Evolutionary conservation across 352 stramenopile species (phyloP).

Genomic region (Phytophthora europaea): DNA sequence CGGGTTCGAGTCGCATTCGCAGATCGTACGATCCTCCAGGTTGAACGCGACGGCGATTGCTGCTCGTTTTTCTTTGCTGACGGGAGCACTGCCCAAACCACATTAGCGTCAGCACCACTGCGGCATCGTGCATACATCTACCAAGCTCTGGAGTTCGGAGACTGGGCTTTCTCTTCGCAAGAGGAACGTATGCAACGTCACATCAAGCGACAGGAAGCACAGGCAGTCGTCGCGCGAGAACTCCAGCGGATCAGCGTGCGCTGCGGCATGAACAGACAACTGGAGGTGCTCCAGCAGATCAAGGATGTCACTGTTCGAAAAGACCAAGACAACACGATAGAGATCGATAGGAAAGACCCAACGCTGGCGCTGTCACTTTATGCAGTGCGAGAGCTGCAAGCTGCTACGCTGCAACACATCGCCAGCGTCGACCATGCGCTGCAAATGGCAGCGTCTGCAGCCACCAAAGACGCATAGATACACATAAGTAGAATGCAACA

Average conservation of each 20-base stretch:
- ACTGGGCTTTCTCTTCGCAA: conserved; percentile 74
- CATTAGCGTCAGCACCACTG: conserved; percentile 46
- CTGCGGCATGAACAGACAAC: conserved; percentile 45
- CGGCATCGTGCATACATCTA: conserved; percentile 62
- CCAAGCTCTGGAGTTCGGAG: conserved; percentile 63
- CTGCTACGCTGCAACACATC: conserved; percentile 66
- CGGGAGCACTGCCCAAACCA: conserved; percentile 49
- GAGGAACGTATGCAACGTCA: conserved; percentile 60
- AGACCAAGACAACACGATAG: neutral
- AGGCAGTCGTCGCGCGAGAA: conserved; percentile 44
- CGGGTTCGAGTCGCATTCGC: conserved; percentile 70
- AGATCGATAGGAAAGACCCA: conserved; percentile 6
- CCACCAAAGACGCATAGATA: conserved; percentile 6
- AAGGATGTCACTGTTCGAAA: conserved; percentile 12
- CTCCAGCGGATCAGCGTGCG: conserved; percentile 60
- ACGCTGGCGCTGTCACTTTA: conserved; percentile 35
- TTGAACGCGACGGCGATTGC: conserved; percentile 42
- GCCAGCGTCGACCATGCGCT: conserved; percentile 48
- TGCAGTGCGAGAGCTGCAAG: conserved; percentile 54
- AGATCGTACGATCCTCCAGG: conserved; percentile 79
- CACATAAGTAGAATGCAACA: conserved; percentile 12
- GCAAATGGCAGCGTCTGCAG: conserved; percentile 26
- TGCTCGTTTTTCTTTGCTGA: conserved; percentile 70
- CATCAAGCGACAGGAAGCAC: conserved; percentile 37
- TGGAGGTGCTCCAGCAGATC: neutral